Base-by-base conservation (phyloP, 1,139 yeast genomes). In the Yamadazyma diospyri region DNA sequence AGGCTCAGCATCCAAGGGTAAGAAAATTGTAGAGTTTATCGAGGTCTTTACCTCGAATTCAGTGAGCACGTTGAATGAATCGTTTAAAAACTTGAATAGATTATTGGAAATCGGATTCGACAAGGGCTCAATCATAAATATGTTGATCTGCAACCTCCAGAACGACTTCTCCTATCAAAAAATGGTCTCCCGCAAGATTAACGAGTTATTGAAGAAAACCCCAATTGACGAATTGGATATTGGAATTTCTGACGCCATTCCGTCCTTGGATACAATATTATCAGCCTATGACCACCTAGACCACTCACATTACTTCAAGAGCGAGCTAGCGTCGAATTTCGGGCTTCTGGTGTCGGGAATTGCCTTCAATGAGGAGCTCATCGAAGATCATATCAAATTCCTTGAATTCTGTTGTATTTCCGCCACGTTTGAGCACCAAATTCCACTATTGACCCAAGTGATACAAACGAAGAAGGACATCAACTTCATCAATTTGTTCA, bases 1-100 rank as follows among this genome's bases (percentile, higher is more conserved):
- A 10, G 37, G 41, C 5, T 47, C 47, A 16, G 30, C 23, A 6
- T 45, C 44, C 1, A 47, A 55, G n/a, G 71, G 73, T 3, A 43
- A 46, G 16, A 58, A 59, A 30, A 59, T 64, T n/a, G 55, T 88
- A 15, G 59, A 57, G 14, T 51, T 85, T 9, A 72, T 87, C 26
- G 87, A 84, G 38, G 41, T 66, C 1, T 68, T 87, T 32, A 47
- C 49, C 16, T 41, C 45, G 9, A 29, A 32, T 12, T 20, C 43
- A 4, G 40, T 51, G 7, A 42, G 53, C 11, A 41, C 50, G 1
- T 18, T 42, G 7, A 68, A 25, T 42, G 72, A n/a, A 35, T 57
- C 40, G 35, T 51, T 53, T 28, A 23, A 30, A 3, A 32, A 61
- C 13, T 37, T 59, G 4, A 40, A 42, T 8, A 50, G 27, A 32